These are phyloP conservation scores for Ophiostoma sp. DNA, from an alignment of 2,329 filamentous ascomycete species.

Conservation along the genomic window DNA sequence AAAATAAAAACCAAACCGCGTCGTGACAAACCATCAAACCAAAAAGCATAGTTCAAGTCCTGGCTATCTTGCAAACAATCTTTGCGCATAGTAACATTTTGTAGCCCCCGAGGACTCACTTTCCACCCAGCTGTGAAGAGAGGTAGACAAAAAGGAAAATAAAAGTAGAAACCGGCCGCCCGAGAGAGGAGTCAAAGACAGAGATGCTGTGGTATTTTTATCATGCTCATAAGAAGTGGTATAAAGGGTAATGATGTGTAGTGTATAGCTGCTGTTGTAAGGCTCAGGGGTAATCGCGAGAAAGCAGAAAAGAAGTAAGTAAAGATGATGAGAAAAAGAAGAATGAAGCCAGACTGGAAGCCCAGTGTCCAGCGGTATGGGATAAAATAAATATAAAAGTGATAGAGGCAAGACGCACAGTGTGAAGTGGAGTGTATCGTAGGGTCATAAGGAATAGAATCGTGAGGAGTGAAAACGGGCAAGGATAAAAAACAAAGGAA, in stretches of 20 bases:
- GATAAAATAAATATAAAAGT: not conserved
- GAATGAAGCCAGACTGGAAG: conserved; percentile 24
- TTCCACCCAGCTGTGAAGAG: not conserved
- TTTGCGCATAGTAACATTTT: not conserved
- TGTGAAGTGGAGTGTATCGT: too few species aligned
- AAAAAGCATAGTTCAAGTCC: not conserved
- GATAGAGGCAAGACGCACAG: not conserved
- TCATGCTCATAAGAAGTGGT: conserved; percentile 3
- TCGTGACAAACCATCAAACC: not conserved
- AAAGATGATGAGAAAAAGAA: not conserved
- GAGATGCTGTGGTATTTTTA: not conserved
- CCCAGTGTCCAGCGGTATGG: not conserved
- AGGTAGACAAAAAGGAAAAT: not conserved
- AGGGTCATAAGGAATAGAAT: not conserved
- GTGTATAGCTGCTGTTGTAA: conserved; percentile 1
- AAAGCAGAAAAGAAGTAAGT: not conserved
- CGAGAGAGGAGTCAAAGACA: not conserved
- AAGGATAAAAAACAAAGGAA: not conserved
- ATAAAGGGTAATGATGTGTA: conserved; percentile 11
- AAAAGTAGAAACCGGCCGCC: conserved; percentile 7
- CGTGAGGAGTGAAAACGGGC: not conserved
- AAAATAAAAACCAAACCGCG: not conserved
- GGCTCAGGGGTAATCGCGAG: not conserved
- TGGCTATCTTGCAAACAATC: not conserved
- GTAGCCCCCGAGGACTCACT: not conserved